phyloP scores from a whole-genome alignment of 2,329 filamentous ascomycete genomes.

The Geosmithia flava region DNA sequence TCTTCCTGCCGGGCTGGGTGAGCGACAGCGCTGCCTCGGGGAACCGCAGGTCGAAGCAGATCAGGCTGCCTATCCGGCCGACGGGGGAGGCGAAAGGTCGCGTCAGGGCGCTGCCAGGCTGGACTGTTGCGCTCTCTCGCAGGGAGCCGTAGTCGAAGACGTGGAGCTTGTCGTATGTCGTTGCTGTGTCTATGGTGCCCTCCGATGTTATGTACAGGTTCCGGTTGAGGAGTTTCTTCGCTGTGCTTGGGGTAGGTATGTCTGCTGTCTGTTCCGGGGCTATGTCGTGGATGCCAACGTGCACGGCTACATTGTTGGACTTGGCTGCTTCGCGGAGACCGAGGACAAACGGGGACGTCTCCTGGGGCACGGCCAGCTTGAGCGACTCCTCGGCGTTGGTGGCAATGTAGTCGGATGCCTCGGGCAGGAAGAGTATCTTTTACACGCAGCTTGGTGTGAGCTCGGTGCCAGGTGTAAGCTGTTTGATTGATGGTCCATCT shows the following conservation, averaged over 20 bases:
- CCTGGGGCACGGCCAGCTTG: conserved; percentile 54
- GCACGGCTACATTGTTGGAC: conserved; percentile 54
- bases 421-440: conserved; percentile 77
- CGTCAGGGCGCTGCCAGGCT: conserved; percentile 51
- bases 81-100: conserved; percentile 61
- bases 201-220: conserved; percentile 35
- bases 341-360: conserved; percentile 58
- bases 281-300: conserved; percentile 65
- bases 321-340: conserved; percentile 61
- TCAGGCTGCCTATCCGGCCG: conserved; percentile 65
- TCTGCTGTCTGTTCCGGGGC: neutral
- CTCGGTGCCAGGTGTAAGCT: neutral
- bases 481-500: conserved; percentile 1
- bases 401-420: conserved; percentile 83
- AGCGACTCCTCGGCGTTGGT: conserved; percentile 54
- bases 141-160: conserved; percentile 61
- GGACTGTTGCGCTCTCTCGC: conserved; percentile 45
- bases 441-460: neutral
- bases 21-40: conserved; percentile 62
- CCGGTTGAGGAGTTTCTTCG: conserved; percentile 31
- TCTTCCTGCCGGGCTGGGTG: conserved; percentile 25
- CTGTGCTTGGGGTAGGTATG: no score
- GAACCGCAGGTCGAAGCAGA: conserved; percentile 88
- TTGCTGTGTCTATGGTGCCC: conserved; percentile 26
- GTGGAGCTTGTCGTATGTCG: conserved; percentile 75